phyloP scores from a whole-genome alignment of 2,329 filamentous ascomycete genomes.

The Alternaria sp. region DNA sequence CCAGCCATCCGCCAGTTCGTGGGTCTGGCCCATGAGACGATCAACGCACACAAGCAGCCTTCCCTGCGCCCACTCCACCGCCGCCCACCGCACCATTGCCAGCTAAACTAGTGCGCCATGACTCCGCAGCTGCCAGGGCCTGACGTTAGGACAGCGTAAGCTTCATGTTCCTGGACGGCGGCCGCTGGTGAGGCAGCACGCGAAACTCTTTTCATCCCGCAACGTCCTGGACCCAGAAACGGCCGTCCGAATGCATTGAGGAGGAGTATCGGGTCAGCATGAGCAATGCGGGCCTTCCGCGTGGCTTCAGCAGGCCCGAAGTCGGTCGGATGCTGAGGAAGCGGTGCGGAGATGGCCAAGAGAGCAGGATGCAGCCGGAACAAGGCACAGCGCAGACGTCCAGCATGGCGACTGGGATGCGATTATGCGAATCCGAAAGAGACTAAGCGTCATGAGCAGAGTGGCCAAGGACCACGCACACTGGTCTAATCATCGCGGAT shows the following conservation, averaged over 20 bases:
- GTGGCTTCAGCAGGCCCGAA: slow-evolving; percentile 20
- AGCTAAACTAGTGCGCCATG: slow-evolving; percentile 27
- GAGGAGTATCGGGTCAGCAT: slow-evolving; percentile 2
- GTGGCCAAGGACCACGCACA: slow-evolving; percentile 10
- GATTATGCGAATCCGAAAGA: slow-evolving; percentile 18
- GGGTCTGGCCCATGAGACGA: slow-evolving; percentile 47
- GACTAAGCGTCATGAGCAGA: slow-evolving; percentile 24
- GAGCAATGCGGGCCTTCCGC: slow-evolving; percentile 12
- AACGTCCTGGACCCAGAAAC: slow-evolving; percentile 21
- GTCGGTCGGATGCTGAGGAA: slow-evolving; percentile 23
- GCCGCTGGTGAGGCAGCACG: slow-evolving; percentile 28
- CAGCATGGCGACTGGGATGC: slow-evolving; percentile 35
- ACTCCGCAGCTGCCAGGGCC: slow-evolving; percentile 23
- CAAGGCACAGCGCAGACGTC: slow-evolving; percentile 19
- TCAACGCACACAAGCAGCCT: slow-evolving; percentile 31
- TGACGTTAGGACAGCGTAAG: slow-evolving; percentile 27
- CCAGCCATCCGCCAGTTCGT: slow-evolving; percentile 34
- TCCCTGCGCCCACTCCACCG: slow-evolving; percentile 17
- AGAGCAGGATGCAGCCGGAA: slow-evolving; percentile 21
- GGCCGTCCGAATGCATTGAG: slow-evolving; percentile 13
- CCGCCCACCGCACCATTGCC: slow-evolving; percentile 33
- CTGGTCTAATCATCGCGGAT: slow-evolving; percentile 35
- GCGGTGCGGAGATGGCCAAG: slow-evolving; percentile 31
- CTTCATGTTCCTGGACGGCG: slow-evolving; percentile 41
- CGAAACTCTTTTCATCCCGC: slow-evolving; percentile 24